Evolutionary conservation across 805 yeast species (phyloP).

Genomic region (Wickerhamiella brachini): DNA sequence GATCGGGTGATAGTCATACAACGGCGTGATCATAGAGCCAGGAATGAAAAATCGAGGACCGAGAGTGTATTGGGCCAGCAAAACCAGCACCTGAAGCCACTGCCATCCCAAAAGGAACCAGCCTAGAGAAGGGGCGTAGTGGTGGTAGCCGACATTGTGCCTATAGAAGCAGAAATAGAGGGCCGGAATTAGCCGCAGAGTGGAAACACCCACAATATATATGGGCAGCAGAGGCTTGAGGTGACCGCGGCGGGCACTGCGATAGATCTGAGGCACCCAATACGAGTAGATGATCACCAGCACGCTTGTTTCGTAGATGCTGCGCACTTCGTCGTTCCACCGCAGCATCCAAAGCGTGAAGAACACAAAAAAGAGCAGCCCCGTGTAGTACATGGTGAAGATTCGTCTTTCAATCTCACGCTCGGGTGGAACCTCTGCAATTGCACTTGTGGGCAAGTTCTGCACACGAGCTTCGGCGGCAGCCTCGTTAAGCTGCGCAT

Average conservation of each 20-base stretch:
- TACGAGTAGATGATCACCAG: slow-evolving; percentile 47
- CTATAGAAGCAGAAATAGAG: slow-evolving; percentile 38
- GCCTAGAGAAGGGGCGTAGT: slow-evolving; percentile 40
- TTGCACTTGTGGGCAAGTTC: not conserved
- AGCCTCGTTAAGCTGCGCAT: slow-evolving; percentile 39
- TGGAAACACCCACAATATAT: slow-evolving; percentile 56
- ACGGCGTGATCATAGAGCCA: slow-evolving; percentile 56
- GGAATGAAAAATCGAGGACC: slow-evolving; percentile 83
- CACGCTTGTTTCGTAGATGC: slow-evolving; percentile 41
- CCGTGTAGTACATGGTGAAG: slow-evolving; percentile 43
- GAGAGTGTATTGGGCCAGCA: slow-evolving; percentile 48
- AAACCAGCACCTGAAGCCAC: slow-evolving; percentile 39
- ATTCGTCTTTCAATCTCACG: slow-evolving; percentile 31
- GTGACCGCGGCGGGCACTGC: slow-evolving; percentile 60
- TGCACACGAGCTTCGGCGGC: not conserved
- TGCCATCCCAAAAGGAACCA: slow-evolving; percentile 41
- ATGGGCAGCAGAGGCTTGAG: slow-evolving; percentile 52
- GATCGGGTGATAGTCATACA: slow-evolving; percentile 71
- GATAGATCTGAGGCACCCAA: slow-evolving; percentile 80
- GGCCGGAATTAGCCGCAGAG: slow-evolving; percentile 51
- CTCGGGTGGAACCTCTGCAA: slow-evolving; percentile 21
- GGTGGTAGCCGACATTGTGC: slow-evolving; percentile 58
- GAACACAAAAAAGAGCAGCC: slow-evolving; percentile 41
- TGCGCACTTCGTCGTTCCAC: slow-evolving; percentile 50
- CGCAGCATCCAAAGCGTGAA: slow-evolving; percentile 40